Evolutionary conservation across 768 basidiomycete genomes (phyloP), one percentile per base, ranked within the genome.

Genomic region (Agrocybe praecox): DNA sequence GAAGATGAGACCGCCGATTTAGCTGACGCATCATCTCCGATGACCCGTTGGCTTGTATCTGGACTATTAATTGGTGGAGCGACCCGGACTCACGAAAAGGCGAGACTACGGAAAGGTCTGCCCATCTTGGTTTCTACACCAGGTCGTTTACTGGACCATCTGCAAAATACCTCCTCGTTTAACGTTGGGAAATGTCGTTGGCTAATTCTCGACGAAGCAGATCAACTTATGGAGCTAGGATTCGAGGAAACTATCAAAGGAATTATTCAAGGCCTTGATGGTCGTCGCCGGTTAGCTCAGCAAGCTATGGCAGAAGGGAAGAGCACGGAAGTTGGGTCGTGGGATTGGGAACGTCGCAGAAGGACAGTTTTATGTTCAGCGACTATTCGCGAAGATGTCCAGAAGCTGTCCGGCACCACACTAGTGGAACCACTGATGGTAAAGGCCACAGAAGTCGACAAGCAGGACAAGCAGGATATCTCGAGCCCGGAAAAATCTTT

Each of bases 61-160:
- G 94, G 96, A 6, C 75, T 98, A 10, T 81, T 99, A 9, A 92
- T 91, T 11, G 97, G 97, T 62, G 97, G 97, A n/a, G 85, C 93
- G 17, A 97, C 94, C 1, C 83, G 94, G 8, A 82, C 89, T 0
- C 97, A 99, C 74, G 97, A 99, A 75, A 99, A 99, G 70, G 93
- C 95, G 6, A 85, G 93, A 36, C 78, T 99, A 56, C 83, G 97
- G 40, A 98, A 98, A 72, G 97, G 97, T 45, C 71, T 96, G 17
- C 96, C 97, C 0, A 94, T 99, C 61, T 83, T 99, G 45, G 96
- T 99, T 22, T 89, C 94, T 8, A 98, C 97, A 0, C 97, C 97
- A 3, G 97, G 97, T 57, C 84, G 97, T 36, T 78, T 99, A 14
- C 83, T 99, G 54, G 97, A 98, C 69, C 97, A 99, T 67, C 81